Percentiles rank a stretch among this genome's conserved stretches.
phyloP scores from a whole-genome alignment of 2,329 filamentous ascomycete genomes.

The Aureobasidium melanogenum region DNA sequence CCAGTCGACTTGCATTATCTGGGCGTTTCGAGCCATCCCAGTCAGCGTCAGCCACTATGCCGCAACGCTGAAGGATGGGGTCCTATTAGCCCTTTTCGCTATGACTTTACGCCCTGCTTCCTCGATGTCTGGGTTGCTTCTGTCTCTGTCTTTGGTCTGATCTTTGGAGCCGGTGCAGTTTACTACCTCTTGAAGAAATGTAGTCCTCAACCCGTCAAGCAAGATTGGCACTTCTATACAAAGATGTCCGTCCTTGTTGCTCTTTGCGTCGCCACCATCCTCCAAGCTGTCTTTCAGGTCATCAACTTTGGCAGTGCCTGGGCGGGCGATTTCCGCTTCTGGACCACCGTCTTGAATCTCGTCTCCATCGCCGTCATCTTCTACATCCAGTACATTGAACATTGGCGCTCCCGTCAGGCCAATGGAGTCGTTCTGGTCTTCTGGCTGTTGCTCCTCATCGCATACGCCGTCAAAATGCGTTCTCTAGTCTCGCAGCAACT shows the following conservation, averaged over 20 bases:
- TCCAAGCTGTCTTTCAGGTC: constrained; percentile 71
- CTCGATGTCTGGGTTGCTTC: constrained; percentile 80
- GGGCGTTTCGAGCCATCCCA: not conserved
- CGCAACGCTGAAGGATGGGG: constrained; percentile 92
- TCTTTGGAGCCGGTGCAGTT: constrained; percentile 67
- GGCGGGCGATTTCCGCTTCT: constrained; percentile 76
- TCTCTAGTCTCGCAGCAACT: constrained; percentile 73
- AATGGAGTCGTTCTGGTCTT: constrained; percentile 87
- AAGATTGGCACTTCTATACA: constrained; percentile 86
- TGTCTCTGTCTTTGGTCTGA: constrained; percentile 69
- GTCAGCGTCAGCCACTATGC: constrained; percentile 60
- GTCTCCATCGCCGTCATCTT: constrained; percentile 67
- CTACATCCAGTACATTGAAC: constrained; percentile 75
- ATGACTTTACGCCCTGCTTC: constrained; percentile 96
- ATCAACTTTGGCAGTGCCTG: constrained; percentile 59
- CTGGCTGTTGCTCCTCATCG: constrained; percentile 79
- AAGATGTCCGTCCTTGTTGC: constrained; percentile 68
- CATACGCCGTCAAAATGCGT: constrained; percentile 72
- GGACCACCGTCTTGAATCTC: constrained; percentile 65
- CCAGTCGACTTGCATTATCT: constrained; percentile 9
- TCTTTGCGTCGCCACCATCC: constrained; percentile 58
- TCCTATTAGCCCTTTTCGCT: constrained; percentile 74
- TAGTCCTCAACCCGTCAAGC: constrained; percentile 57
- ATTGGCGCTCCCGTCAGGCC: constrained; percentile 70
- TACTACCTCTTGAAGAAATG: constrained; percentile 70